A percentile compares a stretch with the other conserved stretches of the same genome.
Conservation (phyloP, 169 alveolate genomes). For the Cryptosporidium muris region DNA sequence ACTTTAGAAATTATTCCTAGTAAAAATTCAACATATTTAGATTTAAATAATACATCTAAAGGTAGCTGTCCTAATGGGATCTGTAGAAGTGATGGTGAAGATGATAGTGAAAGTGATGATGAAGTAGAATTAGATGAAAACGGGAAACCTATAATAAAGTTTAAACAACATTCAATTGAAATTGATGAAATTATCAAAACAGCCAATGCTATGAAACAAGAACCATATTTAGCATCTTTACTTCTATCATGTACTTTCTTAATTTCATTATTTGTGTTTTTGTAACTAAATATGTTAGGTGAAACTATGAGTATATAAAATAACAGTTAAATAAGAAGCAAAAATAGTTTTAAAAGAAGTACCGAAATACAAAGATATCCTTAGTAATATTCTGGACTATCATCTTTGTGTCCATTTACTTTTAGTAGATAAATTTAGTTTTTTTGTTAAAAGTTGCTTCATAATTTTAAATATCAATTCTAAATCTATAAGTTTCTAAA, state of each 20-base stretch:
- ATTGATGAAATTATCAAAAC: slow-evolving; percentile 4
- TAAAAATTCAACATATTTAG: slow-evolving; percentile 5
- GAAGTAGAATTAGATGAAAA: slow-evolving; percentile 13
- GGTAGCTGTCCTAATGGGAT: slow-evolving; percentile 70
- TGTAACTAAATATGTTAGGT: too few relatives aligned
- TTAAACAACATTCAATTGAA: slow-evolving; percentile 19
- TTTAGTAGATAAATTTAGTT: too few relatives aligned
- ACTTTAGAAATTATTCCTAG: slow-evolving; percentile 59
- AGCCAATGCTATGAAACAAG: neutral
- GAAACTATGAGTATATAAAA: too few relatives aligned
- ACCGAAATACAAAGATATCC: too few relatives aligned
- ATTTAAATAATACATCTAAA: slow-evolving; percentile 24
- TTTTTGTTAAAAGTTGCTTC: too few relatives aligned
- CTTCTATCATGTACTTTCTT: neutral
- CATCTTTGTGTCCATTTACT: too few relatives aligned
- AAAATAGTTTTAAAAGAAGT: too few relatives aligned
- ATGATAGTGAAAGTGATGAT: slow-evolving; percentile 15
- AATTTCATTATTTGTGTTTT: too few relatives aligned
- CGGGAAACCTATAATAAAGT: neutral
- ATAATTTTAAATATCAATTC: too few relatives aligned
- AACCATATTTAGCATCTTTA: neutral
- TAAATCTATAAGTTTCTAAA: too few relatives aligned
- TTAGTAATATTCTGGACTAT: too few relatives aligned
- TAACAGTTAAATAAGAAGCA: too few relatives aligned
- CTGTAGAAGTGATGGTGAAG: slow-evolving; percentile 50